phyloP scores from a whole-genome alignment of 352 stramenopile genomes.

The Pythium monospermum region DNA sequence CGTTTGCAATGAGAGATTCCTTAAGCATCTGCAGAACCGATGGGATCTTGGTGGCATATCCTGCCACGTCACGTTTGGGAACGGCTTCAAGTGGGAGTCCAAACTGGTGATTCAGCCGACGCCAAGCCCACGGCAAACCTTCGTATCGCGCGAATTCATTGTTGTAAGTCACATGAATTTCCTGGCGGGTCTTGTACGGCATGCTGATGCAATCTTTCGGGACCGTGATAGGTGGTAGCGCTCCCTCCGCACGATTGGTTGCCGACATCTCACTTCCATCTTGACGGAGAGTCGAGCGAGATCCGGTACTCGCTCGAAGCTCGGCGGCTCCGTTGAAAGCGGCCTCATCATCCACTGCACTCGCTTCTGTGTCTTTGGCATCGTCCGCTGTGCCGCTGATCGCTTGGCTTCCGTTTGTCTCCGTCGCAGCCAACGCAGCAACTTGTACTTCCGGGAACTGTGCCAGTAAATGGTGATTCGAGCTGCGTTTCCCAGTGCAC shows the following conservation, averaged over 20 bases:
- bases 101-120: constrained; percentile 67
- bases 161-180: constrained; percentile 78
- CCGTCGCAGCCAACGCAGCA: constrained; percentile 19
- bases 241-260: too few relatives aligned
- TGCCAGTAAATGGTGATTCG: constrained; percentile 26
- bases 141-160: constrained; percentile 59
- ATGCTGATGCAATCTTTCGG: constrained; percentile 45
- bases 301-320: too few relatives aligned
- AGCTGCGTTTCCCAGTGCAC: constrained; percentile 21
- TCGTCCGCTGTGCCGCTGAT: background rate
- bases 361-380: background rate
- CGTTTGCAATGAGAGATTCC: constrained; percentile 40
- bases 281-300: constrained; percentile 5
- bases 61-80: constrained; percentile 48
- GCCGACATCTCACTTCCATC: constrained; percentile 12
- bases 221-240: too few relatives aligned
- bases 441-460: constrained; percentile 33
- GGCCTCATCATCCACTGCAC: too few relatives aligned
- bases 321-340: too few relatives aligned
- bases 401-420: background rate
- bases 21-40: constrained; percentile 77
- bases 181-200: constrained; percentile 59
- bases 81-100: constrained; percentile 56
- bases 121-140: constrained; percentile 62
- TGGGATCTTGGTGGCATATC: constrained; percentile 63